A percentile compares a stretch with the other conserved stretches of the same genome.
phyloP scores from a whole-genome alignment of 805 yeast genomes.

The Saccharomycopsis fermentans region DNA sequence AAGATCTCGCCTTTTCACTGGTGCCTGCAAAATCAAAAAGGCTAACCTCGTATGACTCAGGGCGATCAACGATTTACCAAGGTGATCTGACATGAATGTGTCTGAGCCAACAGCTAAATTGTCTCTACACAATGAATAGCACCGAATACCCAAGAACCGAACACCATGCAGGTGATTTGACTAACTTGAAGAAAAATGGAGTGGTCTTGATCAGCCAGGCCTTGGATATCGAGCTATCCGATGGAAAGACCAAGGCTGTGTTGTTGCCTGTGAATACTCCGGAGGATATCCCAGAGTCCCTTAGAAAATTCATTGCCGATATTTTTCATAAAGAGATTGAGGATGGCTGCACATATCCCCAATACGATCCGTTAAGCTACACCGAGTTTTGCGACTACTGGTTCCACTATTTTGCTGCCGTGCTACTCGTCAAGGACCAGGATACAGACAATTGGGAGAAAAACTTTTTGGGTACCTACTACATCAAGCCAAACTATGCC shows the following conservation, averaged over 20 bases:
- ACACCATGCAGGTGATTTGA: background rate
- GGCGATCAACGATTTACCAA: no score
- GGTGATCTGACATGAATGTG: no score
- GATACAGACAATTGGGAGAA: slow-evolving; percentile 33
- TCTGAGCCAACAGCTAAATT: background rate
- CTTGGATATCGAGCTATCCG: slow-evolving; percentile 31
- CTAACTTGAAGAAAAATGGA: background rate
- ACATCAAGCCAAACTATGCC: slow-evolving; percentile 75
- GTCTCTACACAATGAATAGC: background rate
- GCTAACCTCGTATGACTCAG: no score
- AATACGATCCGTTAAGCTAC: slow-evolving; percentile 30
- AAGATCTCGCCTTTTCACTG: no score
- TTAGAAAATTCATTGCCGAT: slow-evolving; percentile 36
- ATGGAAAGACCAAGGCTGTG: slow-evolving; percentile 40
- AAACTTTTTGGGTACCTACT: slow-evolving; percentile 59
- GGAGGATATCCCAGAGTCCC: slow-evolving; percentile 38
- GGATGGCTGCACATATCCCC: slow-evolving; percentile 71
- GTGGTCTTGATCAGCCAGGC: slow-evolving; percentile 27
- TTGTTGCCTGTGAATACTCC: slow-evolving; percentile 47
- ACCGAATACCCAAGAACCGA: background rate
- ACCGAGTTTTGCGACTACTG: slow-evolving; percentile 55
- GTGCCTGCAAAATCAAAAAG: no score
- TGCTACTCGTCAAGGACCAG: slow-evolving; percentile 41
- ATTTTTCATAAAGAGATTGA: slow-evolving; percentile 59
- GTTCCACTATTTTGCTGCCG: slow-evolving; percentile 56